Evolutionary conservation across 495 filamentous ascomycete genomes (phyloP), one percentile per base, ranked within the genome.

Genomic region (Penicillium desertorum): DNA sequence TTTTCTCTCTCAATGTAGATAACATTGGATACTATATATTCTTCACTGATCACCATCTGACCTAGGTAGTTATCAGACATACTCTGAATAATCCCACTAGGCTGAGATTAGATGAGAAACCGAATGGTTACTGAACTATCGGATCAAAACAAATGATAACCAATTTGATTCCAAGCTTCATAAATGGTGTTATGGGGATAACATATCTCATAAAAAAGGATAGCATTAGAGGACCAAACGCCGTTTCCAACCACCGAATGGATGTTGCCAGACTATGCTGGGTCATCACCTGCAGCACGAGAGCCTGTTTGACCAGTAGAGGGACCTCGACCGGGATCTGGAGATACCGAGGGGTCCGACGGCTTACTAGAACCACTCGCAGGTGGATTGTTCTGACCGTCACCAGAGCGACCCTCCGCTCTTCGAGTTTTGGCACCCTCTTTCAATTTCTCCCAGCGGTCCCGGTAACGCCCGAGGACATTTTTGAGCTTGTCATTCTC

Each of bases 361-460:
- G 54, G 63, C 45, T 50, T 55, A 17, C 30, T 49, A 11, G 23
- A 37, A 6, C 17, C 36, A n/a, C 55, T 53, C 4, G 60, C 41
- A 11, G 56, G 27, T 10, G 49, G 54, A 41, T 47, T 57, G 25
- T 47, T 56, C n/a, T 55, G 59, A 27, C 37, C 48, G 12, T 69
- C 66, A 20, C 29, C 51, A 29, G 62, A 27, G 51, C 64, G 57
- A 60, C 60, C 55, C 54, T 64, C 56, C 23, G 68, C 67, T 27
- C 71, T 57, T 58, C 82, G 57, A 1, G 82, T 85, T 71, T 88
- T 91, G 12, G 92, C 92, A 0, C 88, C 86, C 17, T 89, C 87
- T 68, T 94, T 93, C 64, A 96, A 75, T 70, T 87, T 86, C 71
- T 95, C 88, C 88, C 89, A 96, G 58, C 84, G 79, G 52, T 90